Percentiles rank a stretch among this genome's conserved stretches.
These are phyloP conservation scores for Novymonas esmeraldas DNA, from an alignment of 208 protist species.

Conservation along the genomic window DNA sequence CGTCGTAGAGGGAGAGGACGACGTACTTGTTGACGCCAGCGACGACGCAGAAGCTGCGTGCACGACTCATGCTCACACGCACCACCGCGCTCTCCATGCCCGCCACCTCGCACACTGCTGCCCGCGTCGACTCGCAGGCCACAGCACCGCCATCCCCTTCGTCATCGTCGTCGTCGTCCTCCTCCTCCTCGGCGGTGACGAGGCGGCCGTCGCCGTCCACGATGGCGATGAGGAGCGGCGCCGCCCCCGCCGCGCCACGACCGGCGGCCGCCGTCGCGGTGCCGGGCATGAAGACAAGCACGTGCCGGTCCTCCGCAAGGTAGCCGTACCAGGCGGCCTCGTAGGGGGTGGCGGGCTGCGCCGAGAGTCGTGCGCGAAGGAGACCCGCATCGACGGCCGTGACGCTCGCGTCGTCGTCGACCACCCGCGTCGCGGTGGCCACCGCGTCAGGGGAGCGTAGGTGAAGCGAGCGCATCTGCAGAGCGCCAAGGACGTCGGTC, in stretches of 20 bases:
- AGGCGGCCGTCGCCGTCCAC: constrained; percentile 43
- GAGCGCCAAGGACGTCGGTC: not conserved
- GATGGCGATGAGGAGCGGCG: constrained; percentile 40
- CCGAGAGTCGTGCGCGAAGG: constrained; percentile 12
- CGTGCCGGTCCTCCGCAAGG: constrained; percentile 43
- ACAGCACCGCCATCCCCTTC: constrained; percentile 7
- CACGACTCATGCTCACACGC: constrained; percentile 56
- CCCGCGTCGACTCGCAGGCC: not conserved
- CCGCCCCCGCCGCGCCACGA: not conserved
- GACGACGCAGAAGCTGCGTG: constrained; percentile 72
- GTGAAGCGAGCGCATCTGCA: too few species aligned
- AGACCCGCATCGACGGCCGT: constrained; percentile 10
- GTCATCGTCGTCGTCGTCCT: constrained; percentile 44
- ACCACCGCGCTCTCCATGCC: constrained; percentile 49
- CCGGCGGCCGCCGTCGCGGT: constrained; percentile 1
- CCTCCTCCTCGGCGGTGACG: constrained; percentile 34
- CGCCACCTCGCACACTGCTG: constrained; percentile 41
- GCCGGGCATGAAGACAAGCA: constrained; percentile 37
- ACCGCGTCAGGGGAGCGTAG: too few species aligned
- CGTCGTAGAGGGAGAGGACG: constrained; percentile 72
- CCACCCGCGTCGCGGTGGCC: too few species aligned
- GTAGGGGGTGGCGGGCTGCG: constrained; percentile 10
- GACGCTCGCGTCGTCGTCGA: too few species aligned
- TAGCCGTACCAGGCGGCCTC: constrained; percentile 39
- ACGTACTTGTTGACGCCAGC: constrained; percentile 62